A percentile compares a stretch with the other conserved stretches of the same genome.
These are phyloP conservation scores for Blattamonas nauphoetae DNA, from an alignment of 78 protist genomes.

Conservation along the genomic window DNA sequence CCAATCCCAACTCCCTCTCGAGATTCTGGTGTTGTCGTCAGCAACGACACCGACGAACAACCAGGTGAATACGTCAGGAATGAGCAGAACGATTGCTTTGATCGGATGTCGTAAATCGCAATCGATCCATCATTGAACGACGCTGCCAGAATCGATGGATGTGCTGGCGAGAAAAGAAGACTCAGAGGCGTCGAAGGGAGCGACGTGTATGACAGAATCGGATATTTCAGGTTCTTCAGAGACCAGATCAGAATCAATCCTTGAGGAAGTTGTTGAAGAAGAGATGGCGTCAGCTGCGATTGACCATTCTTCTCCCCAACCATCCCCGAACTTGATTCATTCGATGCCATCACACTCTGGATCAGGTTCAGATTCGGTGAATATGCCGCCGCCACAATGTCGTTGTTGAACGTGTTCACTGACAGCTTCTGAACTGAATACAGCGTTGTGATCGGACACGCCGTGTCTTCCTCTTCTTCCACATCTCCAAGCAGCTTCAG, in stretches of 20 bases:
- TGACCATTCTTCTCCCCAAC: too few species aligned
- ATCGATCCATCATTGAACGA: slow-evolving; percentile 49
- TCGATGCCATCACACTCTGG: too few species aligned
- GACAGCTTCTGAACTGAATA: not conserved
- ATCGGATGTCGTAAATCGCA: slow-evolving; percentile 44
- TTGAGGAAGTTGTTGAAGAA: not conserved
- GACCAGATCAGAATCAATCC: slow-evolving; percentile 50
- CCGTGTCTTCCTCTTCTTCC: not conserved
- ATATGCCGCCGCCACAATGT: not conserved
- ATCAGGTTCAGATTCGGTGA: not conserved
- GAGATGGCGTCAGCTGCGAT: too few species aligned
- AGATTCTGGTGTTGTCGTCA: not conserved
- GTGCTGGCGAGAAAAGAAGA: slow-evolving; percentile 7
- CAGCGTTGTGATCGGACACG: not conserved
- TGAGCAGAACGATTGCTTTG: too few species aligned
- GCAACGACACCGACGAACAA: not conserved
- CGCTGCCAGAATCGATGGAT: slow-evolving; percentile 42
- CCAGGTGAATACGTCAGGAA: too few species aligned
- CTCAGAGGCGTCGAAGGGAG: slow-evolving; percentile 22
- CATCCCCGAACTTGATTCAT: too few species aligned
- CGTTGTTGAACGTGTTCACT: not conserved
- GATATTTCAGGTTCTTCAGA: slow-evolving; percentile 25
- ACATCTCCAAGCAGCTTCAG: not conserved
- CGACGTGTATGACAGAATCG: not conserved
- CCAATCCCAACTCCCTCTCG: not conserved